A percentile compares a stretch with the other conserved stretches of the same genome.
phyloP scores from a whole-genome alignment of 73 alveolate genomes.

The Diophrys sp. region DNA sequence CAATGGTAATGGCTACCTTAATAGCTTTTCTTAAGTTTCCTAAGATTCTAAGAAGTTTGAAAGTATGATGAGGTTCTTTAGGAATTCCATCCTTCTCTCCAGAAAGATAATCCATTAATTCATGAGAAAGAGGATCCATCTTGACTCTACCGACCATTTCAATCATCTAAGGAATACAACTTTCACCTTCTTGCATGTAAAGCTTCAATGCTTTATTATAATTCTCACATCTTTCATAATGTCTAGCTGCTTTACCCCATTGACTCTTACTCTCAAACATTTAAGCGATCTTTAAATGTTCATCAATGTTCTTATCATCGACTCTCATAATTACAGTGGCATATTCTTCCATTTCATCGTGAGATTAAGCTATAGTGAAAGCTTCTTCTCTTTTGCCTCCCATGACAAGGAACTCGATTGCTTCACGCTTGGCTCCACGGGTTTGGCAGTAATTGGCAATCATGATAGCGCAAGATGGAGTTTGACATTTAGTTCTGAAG shows the following conservation, averaged over 20 bases:
- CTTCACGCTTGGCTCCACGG: slow-evolving; percentile 88
- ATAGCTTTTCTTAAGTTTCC: slow-evolving; percentile 86
- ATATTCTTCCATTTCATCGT: slow-evolving; percentile 93
- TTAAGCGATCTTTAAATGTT: slow-evolving; percentile 89
- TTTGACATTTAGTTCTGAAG: slow-evolving; percentile 84
- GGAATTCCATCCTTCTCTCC: slow-evolving; percentile 93
- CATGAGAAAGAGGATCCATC: slow-evolving; percentile 88
- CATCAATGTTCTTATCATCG: slow-evolving; percentile 87
- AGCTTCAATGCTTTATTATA: slow-evolving; percentile 89
- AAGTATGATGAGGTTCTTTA: slow-evolving; percentile 90
- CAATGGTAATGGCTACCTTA: slow-evolving; percentile 92
- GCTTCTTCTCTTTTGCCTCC: slow-evolving; percentile 98
- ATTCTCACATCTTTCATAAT: slow-evolving; percentile 92
- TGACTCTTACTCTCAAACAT: slow-evolving; percentile 89
- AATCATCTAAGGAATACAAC: slow-evolving; percentile 88
- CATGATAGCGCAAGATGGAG: slow-evolving; percentile 88
- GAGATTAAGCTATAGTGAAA: slow-evolving; percentile 87
- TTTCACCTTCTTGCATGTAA: slow-evolving; percentile 90
- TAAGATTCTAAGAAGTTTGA: slow-evolving; percentile 79
- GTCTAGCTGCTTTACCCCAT: slow-evolving; percentile 95
- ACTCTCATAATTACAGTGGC: slow-evolving; percentile 85
- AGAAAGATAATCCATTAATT: slow-evolving; percentile 88
- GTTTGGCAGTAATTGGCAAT: slow-evolving; percentile 93
- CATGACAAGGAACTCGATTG: slow-evolving; percentile 91
- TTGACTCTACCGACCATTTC: slow-evolving; percentile 94